Percentiles rank a stretch among this genome's conserved stretches.
Conservation (phyloP, 2,329 filamentous ascomycete species). For the Aureobasidium zeae region DNA sequence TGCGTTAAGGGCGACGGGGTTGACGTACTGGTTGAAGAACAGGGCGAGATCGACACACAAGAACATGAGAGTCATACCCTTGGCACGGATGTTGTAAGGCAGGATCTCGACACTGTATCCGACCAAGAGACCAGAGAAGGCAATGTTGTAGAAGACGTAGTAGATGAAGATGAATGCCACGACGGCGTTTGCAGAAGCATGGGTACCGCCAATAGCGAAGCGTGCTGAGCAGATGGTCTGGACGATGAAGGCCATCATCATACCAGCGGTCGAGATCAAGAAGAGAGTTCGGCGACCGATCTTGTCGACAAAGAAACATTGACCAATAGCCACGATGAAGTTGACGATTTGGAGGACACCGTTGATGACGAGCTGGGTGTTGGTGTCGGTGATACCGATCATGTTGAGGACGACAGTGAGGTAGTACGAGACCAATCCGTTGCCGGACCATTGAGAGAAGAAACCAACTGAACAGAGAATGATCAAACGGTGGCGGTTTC, state of each 20-base stretch:
- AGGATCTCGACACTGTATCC: constrained; percentile 40
- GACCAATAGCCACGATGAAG: constrained; percentile 45
- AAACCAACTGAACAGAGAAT: constrained; percentile 47
- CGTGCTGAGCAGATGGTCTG: constrained; percentile 31
- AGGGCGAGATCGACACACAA: constrained; percentile 38
- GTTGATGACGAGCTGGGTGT: constrained; percentile 35
- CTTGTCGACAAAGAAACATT: constrained; percentile 29
- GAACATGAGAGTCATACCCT: constrained; percentile 38
- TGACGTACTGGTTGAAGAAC: constrained; percentile 34
- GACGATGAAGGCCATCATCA: constrained; percentile 32
- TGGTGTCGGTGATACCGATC: constrained; percentile 29
- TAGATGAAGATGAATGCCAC: constrained; percentile 29
- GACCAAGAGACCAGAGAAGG: constrained; percentile 36
- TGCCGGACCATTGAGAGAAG: constrained; percentile 51
- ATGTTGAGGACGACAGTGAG: constrained; percentile 27
- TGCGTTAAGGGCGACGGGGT: constrained; percentile 24
- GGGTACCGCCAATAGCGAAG: constrained; percentile 21
- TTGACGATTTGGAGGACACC: constrained; percentile 52
- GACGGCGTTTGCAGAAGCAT: constrained; percentile 24
- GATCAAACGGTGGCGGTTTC: constrained; percentile 46
- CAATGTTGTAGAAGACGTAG: constrained; percentile 31
- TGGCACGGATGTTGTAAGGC: constrained; percentile 39
- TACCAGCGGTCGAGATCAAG: constrained; percentile 31
- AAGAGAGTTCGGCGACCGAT: constrained; percentile 30
- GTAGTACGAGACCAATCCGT: constrained; percentile 40